phyloP scores from a whole-genome alignment of 139 green algal genomes.

The Raphidocelis subcapitata region DNA sequence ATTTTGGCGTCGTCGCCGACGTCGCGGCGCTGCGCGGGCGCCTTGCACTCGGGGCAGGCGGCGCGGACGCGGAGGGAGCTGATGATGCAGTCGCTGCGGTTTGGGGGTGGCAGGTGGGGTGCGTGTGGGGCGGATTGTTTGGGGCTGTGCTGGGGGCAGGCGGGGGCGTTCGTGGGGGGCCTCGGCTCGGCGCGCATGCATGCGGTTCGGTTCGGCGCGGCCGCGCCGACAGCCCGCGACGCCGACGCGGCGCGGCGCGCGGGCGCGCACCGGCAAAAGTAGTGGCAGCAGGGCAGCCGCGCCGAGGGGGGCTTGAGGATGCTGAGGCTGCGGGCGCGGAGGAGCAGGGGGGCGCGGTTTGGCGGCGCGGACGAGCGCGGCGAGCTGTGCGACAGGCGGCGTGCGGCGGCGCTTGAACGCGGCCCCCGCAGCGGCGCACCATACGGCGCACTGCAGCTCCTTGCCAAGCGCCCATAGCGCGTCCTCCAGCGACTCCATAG shows the following conservation, averaged over 20 bases:
- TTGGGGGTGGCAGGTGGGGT: neutral
- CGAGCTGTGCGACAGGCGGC: too few species aligned
- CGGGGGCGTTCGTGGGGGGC: neutral
- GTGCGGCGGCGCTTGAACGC: too few species aligned
- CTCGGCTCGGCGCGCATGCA: neutral
- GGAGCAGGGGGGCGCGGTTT: too few species aligned
- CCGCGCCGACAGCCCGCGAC: too few species aligned
- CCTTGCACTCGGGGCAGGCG: conserved; percentile 39
- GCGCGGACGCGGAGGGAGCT: conserved; percentile 17
- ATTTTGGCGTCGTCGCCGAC: conserved; percentile 29
- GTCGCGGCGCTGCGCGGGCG: conserved; percentile 27
- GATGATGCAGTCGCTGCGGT: conserved; percentile 30
- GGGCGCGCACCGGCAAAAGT: conserved; percentile 48
- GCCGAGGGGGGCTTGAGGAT: conserved; percentile 38
- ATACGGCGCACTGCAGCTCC: conserved; percentile 31
- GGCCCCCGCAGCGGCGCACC: conserved; percentile 4
- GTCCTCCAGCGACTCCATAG: conserved; percentile 5
- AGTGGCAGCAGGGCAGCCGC: conserved; percentile 46
- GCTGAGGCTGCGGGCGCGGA: conserved; percentile 40
- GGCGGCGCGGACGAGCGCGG: too few species aligned
- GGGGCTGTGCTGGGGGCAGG: neutral
- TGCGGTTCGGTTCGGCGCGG: neutral
- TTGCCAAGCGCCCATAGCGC: conserved; percentile 28
- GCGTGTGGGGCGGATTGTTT: neutral
- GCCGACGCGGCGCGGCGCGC: too few species aligned